A percentile compares a stretch with the other conserved stretches of the same genome.
phyloP scores from a whole-genome alignment of 768 basidiomycete species.

The Arthromyces matolae region DNA sequence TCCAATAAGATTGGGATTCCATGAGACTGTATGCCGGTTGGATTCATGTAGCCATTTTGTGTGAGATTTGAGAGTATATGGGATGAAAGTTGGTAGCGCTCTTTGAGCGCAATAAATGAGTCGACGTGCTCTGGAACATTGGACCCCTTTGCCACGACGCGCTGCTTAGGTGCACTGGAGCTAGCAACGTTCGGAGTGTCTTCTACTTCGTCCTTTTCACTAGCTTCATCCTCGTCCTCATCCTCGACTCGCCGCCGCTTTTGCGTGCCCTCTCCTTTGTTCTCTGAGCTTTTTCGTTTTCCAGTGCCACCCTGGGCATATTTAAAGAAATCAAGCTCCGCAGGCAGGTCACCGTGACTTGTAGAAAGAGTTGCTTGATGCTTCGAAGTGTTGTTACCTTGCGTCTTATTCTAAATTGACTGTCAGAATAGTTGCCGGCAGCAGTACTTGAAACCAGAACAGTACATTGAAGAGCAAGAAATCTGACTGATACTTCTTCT shows the following conservation, averaged over 20 bases:
- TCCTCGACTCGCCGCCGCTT: conserved; percentile 34
- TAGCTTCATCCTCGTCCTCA: conserved; percentile 27
- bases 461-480: conserved; percentile 66
- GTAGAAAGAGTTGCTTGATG: conserved; percentile 19
- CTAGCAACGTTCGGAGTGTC: conserved; percentile 16
- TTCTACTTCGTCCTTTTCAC: conserved; percentile 19
- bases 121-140: conserved; percentile 59
- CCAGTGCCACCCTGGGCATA: conserved; percentile 57
- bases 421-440: conserved; percentile 2
- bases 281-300: conserved; percentile 46
- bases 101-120: conserved; percentile 55
- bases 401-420: conserved; percentile 17
- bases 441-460: too few relatives aligned
- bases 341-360: conserved; percentile 51
- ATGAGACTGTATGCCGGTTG: conserved; percentile 80
- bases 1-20: conserved; percentile 79
- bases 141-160: conserved; percentile 71
- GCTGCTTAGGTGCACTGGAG: conserved; percentile 43
- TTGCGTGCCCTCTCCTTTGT: conserved; percentile 17
- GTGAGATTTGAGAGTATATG: conserved; percentile 63
- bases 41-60: conserved; percentile 55
- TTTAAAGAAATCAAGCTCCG: conserved; percentile 90
- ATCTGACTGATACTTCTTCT: conserved; percentile 65
- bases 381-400: background rate
- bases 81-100: conserved; percentile 54